phyloP scores from a whole-genome alignment of 768 basidiomycete genomes.

The Boletellus ananas region DNA sequence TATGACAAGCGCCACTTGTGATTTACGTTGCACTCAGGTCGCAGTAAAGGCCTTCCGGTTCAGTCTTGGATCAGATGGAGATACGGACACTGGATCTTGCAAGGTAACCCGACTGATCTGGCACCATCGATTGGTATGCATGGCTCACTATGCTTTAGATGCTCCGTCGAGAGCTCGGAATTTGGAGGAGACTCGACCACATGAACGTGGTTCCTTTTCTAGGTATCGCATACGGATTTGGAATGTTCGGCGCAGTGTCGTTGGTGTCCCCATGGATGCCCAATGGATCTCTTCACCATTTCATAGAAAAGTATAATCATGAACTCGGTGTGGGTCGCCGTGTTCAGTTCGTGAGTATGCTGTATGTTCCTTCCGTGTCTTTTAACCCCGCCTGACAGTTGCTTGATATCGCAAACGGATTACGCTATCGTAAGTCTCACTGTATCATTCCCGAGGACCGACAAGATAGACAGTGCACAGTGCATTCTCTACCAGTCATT shows the following conservation, averaged over 20 bases:
- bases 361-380: slow-evolving; percentile 7
- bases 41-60: slow-evolving; percentile 23
- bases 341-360: slow-evolving; percentile 13
- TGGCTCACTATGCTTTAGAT: slow-evolving; percentile 11
- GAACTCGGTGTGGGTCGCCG: neutral
- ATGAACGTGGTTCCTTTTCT: too few species aligned
- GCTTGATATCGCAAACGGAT: too few species aligned
- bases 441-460: neutral
- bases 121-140: too few species aligned
- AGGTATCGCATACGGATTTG: slow-evolving; percentile 26
- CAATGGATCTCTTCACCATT: slow-evolving; percentile 20
- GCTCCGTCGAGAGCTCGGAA: slow-evolving; percentile 26
- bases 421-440: neutral
- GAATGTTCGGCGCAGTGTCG: slow-evolving; percentile 15
- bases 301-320: slow-evolving; percentile 8
- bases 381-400: slow-evolving; percentile 21
- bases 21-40: slow-evolving; percentile 9
- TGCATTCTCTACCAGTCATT: neutral
- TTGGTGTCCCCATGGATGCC: slow-evolving; percentile 33
- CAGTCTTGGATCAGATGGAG: neutral
- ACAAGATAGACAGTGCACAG: neutral
- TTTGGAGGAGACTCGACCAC: too few species aligned
- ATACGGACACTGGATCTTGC: neutral
- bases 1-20: neutral
- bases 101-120: neutral